These are phyloP conservation scores for Schizosaccharomyces osmophilus DNA, from an alignment of 805 yeast species.

Conservation along the genomic window DNA sequence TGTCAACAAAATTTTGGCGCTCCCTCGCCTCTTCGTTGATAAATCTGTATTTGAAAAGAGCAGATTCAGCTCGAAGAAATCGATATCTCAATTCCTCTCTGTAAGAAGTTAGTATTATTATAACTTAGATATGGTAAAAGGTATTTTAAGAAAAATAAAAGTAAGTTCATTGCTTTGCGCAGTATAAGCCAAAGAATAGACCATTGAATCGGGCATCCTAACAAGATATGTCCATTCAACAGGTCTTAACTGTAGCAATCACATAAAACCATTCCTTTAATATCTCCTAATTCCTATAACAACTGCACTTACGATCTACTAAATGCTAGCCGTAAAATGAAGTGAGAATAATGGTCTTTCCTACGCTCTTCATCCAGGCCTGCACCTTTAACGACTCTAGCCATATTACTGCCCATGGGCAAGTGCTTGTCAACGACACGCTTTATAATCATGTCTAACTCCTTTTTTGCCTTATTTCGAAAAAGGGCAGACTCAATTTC, in stretches of 20 bases:
- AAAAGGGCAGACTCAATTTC: constrained; percentile 59
- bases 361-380: constrained; percentile 32
- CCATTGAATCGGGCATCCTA: neutral
- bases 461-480: constrained; percentile 37
- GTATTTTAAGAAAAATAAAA: neutral
- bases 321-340: constrained; percentile 64
- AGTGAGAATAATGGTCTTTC: constrained; percentile 86
- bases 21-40: constrained; percentile 36
- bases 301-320: constrained; percentile 25
- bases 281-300: no score
- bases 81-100: constrained; percentile 52
- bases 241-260: no score
- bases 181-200: neutral
- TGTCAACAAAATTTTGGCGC: constrained; percentile 42
- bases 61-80: constrained; percentile 53
- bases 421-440: constrained; percentile 40
- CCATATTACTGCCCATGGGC: constrained; percentile 31
- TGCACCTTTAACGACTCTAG: constrained; percentile 8
- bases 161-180: no score
- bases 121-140: neutral
- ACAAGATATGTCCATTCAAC: no score
- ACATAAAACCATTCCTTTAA: no score
- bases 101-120: neutral
- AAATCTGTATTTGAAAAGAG: constrained; percentile 51
- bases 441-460: constrained; percentile 36